A percentile compares a stretch with the other conserved stretches of the same genome.
These are phyloP conservation scores for Arthrobotrys iridis DNA, from an alignment of 2,329 filamentous ascomycete genomes.

Conservation along the genomic window DNA sequence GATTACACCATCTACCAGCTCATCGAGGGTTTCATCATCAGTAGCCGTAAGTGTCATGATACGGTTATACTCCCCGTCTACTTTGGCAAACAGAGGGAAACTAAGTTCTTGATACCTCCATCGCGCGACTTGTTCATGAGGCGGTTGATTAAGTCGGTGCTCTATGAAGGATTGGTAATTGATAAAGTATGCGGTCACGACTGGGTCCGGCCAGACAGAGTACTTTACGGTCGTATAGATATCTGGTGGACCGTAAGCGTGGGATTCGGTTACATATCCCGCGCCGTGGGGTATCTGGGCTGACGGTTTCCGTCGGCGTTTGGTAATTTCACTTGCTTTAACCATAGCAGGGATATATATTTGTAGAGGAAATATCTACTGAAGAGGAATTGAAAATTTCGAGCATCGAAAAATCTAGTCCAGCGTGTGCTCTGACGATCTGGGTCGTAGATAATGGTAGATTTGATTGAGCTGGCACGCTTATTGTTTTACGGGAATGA, in stretches of 20 bases:
- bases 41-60: background rate
- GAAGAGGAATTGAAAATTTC: no score
- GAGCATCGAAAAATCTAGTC: no score
- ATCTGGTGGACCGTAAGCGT: background rate
- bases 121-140: background rate
- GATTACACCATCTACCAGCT: background rate
- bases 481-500: no score
- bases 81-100: background rate
- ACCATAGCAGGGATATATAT: background rate
- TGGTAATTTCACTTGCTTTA: background rate
- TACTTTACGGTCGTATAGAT: background rate
- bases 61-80: background rate
- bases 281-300: background rate
- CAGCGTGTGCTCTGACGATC: no score
- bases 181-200: background rate
- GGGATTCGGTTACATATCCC: background rate
- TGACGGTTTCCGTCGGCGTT: background rate
- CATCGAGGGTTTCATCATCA: background rate
- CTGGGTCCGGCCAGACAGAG: background rate
- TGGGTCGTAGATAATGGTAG: no score
- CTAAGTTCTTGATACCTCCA: background rate
- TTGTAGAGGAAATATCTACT: no score
- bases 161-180: background rate
- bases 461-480: no score
- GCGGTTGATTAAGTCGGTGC: background rate